Base-by-base conservation (phyloP, 2,329 filamentous ascomycete species). In the Furcasterigmium furcatum region DNA sequence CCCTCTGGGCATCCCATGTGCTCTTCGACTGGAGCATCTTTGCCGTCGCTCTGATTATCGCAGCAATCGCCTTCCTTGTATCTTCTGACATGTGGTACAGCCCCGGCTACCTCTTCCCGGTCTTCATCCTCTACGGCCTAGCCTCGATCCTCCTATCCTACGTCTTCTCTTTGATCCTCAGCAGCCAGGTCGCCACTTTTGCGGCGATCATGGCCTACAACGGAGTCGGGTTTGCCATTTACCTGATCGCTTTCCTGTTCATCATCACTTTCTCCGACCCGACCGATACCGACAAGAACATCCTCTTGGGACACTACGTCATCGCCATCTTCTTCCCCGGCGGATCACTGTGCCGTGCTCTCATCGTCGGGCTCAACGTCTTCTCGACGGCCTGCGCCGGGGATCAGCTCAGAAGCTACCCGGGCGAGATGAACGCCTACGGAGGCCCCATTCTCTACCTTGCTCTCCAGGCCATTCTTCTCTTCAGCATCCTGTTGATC, bases 361-460 rank as follows among this genome's bases (percentile, higher is more conserved):
- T 96, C 27, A 87, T 96, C 54, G 68, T 95, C 4, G 75, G 84
- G 0, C 74, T 95, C 41, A 96, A 96, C 59, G 72, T 91, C 3
- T 96, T 96, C 63, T 91, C 87, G 1, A 76, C 88, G 0, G 77
- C 89, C 3, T 96, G 91, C 61, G 74, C 80, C 24, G 83, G 77
- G 21, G 71, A 79, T 18, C 48, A 72, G 16, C 66, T 91, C 18
- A 80, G 84, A 2, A 70, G 73, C 1, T 85, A 88, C 52, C 88
- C 91, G 0, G 86, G 82, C 7, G 80, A 76, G 4, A 80, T 96
- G 24, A 74, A 76, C 1, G 77, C 85, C 21, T 96, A 91, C 55
- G 91, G 91, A 24, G 88, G 88, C 0, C 89, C 90, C 0, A 92
- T 96, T 30, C 64, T 94, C 0, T 96, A 95, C 61, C 77, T 96